These are phyloP conservation scores for Yarrowia alimentaria DNA, from an alignment of 805 yeast genomes.

Conservation along the genomic window DNA sequence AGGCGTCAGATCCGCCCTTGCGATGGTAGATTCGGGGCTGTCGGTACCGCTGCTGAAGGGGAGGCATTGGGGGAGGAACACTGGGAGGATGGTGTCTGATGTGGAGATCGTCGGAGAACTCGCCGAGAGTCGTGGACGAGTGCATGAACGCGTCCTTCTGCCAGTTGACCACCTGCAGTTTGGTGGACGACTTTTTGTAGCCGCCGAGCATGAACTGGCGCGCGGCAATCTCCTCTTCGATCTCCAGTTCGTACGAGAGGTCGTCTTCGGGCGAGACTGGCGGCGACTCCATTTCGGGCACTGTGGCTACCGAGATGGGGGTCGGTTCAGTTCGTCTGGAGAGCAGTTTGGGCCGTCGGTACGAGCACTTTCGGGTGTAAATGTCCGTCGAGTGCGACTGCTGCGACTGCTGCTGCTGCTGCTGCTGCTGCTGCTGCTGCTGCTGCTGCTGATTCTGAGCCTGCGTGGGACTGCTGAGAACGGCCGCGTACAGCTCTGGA, in stretches of 20 bases:
- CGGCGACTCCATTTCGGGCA: slow-evolving; percentile 4
- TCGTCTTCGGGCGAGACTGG: slow-evolving; percentile 15
- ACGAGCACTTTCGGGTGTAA: slow-evolving; percentile 27
- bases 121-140: slow-evolving; percentile 18
- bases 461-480: neutral
- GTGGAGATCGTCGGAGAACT: neutral
- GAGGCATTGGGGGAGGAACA: slow-evolving; percentile 17
- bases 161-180: slow-evolving; percentile 26
- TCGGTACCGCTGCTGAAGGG: neutral
- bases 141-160: slow-evolving; percentile 21
- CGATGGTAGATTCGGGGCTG: slow-evolving; percentile 7
- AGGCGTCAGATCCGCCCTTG: slow-evolving; percentile 20
- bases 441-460: neutral
- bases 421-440: neutral
- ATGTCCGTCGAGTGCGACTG: slow-evolving; percentile 15
- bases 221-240: slow-evolving; percentile 22
- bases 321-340: slow-evolving; percentile 14
- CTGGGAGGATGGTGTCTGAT: neutral
- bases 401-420: neutral
- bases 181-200: slow-evolving; percentile 22
- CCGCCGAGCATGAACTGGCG: slow-evolving; percentile 25
- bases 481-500: no score
- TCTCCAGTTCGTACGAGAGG: slow-evolving; percentile 9
- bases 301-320: slow-evolving; percentile 7
- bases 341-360: slow-evolving; percentile 13